Percentiles rank a stretch among this genome's conserved stretches.
Conservation (phyloP, 73 alveolate genomes). For the Tetrahymena malaccensis region DNA sequence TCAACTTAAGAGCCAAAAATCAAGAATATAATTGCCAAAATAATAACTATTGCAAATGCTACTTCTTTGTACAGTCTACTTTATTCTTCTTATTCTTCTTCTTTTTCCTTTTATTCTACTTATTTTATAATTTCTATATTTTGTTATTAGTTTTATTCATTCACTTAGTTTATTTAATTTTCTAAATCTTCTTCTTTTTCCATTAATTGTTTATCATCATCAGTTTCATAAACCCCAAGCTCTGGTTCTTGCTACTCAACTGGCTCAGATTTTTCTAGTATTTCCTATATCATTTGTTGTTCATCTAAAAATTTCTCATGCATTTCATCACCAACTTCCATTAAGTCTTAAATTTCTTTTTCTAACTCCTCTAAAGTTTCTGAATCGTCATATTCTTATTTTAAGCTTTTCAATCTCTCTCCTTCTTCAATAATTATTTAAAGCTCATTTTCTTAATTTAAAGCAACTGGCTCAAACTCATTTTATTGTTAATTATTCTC, state of each 20-base stretch:
- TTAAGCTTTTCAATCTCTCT: neutral
- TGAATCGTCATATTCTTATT: neutral
- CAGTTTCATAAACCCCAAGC: neutral
- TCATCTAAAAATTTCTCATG: neutral
- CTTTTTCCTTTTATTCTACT: neutral
- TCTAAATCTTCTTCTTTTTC: neutral
- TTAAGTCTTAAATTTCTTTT: neutral
- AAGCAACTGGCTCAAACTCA: neutral
- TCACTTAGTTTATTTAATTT: neutral
- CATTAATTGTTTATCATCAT: neutral
- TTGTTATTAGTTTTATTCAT: neutral
- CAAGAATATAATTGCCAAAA: neutral
- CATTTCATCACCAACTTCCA: neutral
- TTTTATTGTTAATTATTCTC: neutral
- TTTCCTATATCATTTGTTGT: neutral
- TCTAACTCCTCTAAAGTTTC: neutral
- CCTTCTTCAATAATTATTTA: neutral
- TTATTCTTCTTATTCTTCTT: neutral
- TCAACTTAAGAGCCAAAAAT: neutral
- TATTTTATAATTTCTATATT: neutral
- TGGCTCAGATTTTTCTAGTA: neutral
- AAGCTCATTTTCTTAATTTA: neutral
- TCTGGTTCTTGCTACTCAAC: neutral
- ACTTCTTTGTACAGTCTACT: neutral
- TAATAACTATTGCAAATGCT: neutral